Percentiles rank a stretch among this genome's conserved stretches.
These are phyloP conservation scores for Colletotrichum aenigma DNA, from an alignment of 2,329 filamentous ascomycete species.

Conservation along the genomic window DNA sequence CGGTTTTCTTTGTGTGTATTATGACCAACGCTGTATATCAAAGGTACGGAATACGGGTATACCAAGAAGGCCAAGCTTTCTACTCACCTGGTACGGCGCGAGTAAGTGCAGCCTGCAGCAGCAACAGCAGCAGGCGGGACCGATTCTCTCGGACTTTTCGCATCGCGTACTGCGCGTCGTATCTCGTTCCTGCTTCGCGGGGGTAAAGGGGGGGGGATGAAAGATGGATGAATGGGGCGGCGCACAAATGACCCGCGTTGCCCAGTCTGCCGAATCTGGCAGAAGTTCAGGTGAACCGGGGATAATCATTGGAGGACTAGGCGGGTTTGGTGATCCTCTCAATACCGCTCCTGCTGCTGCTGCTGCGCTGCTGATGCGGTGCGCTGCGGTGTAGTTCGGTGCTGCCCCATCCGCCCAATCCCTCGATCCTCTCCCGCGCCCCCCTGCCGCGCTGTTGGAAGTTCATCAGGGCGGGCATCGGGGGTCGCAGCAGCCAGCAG, in stretches of 20 bases:
- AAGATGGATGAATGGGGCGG: conserved; percentile 33
- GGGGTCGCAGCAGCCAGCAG: neutral
- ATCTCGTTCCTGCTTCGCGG: neutral
- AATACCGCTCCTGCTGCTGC: no score
- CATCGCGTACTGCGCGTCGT: neutral
- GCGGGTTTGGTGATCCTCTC: neutral
- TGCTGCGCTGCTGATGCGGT: neutral
- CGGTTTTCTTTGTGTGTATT: neutral
- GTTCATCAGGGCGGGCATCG: neutral
- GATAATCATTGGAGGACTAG: conserved; percentile 4
- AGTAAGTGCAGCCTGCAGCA: neutral
- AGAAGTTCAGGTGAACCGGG: neutral
- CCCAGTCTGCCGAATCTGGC: conserved; percentile 67
- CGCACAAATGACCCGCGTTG: conserved; percentile 78
- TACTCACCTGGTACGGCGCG: neutral
- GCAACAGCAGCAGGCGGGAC: neutral
- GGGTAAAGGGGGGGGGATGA: conserved; percentile 58
- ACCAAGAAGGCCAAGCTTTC: neutral
- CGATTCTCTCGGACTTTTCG: neutral
- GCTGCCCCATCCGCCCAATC: neutral
- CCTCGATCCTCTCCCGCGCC: neutral
- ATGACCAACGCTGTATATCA: neutral
- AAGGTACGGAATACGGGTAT: neutral
- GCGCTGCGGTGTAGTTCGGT: neutral
- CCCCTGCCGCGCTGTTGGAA: neutral